A percentile compares a stretch with the other conserved stretches of the same genome.
phyloP scores from a whole-genome alignment of 176 grass and related monocot genomes.

The Poa annua region DNA sequence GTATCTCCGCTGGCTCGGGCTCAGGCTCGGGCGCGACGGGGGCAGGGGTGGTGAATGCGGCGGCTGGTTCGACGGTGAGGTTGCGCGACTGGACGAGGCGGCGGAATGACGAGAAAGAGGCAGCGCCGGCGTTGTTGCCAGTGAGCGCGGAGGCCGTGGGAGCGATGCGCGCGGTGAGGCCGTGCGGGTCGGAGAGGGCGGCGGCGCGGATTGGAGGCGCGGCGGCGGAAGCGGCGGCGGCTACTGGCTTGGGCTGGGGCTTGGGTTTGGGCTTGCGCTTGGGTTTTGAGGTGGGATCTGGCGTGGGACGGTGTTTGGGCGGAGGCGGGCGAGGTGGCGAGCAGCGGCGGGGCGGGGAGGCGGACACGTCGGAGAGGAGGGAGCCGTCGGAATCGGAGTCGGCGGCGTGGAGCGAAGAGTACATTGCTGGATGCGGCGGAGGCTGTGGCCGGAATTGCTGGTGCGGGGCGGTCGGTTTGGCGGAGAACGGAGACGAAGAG shows the following conservation, averaged over 20 bases:
- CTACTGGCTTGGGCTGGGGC: conserved; percentile 28
- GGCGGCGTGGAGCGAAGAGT: conserved; percentile 35
- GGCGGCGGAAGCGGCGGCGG: conserved; percentile 9
- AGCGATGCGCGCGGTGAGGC: conserved; percentile 51
- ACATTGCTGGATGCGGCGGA: conserved; percentile 17
- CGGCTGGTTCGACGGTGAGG: conserved; percentile 60
- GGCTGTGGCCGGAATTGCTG: background rate
- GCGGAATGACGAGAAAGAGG: conserved; percentile 60
- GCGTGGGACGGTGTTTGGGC: conserved; percentile 30
- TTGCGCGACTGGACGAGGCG: conserved; percentile 72
- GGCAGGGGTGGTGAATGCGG: conserved; percentile 33
- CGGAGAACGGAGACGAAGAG: background rate
- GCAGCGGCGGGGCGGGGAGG: conserved; percentile 53
- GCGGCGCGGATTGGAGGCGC: conserved; percentile 38
- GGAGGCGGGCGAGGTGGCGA: conserved; percentile 35
- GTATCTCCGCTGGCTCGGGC: background rate
- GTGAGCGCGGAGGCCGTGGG: conserved; percentile 20
- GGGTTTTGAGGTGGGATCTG: conserved; percentile 40
- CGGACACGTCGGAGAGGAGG: conserved; percentile 69
- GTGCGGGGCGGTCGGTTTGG: background rate
- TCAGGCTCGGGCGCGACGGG: background rate
- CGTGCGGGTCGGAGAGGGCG: conserved; percentile 61
- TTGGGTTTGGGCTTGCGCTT: conserved; percentile 50
- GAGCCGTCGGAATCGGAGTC: conserved; percentile 77
- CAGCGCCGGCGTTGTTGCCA: conserved; percentile 9